Conservation (phyloP, 2,329 filamentous ascomycete genomes). For the Triangularia setosa region DNA sequence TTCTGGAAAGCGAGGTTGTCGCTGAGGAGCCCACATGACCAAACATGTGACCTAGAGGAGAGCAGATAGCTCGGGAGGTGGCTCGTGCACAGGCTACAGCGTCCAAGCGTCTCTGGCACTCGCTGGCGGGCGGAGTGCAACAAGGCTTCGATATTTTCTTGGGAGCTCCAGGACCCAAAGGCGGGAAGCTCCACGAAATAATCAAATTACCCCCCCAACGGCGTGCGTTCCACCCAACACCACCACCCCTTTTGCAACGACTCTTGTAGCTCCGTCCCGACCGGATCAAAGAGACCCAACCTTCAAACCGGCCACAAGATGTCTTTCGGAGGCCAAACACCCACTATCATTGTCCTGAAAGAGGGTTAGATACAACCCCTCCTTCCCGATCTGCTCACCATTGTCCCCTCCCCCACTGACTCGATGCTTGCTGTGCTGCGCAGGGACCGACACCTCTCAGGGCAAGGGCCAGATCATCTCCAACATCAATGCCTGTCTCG, state of each 20-base stretch:
- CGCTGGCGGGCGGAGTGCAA: background rate
- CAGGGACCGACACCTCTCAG: slow-evolving; percentile 95
- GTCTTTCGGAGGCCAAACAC: slow-evolving; percentile 31
- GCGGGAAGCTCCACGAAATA: slow-evolving; percentile 8
- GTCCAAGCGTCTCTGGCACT: background rate
- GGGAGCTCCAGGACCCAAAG: slow-evolving; percentile 6
- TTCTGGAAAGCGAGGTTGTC: background rate
- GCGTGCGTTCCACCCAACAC: background rate
- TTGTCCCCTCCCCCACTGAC: slow-evolving; percentile 18
- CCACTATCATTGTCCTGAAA: slow-evolving; percentile 31
- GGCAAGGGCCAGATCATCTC: slow-evolving; percentile 94
- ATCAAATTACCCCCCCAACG: slow-evolving; percentile 7
- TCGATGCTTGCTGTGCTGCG: slow-evolving; percentile 5
- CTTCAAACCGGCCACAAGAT: slow-evolving; percentile 17
- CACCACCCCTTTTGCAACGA: slow-evolving; percentile 10
- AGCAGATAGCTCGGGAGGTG: background rate
- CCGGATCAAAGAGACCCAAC: slow-evolving; percentile 36
- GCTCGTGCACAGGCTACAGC: slow-evolving; percentile 11
- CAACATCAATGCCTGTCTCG: slow-evolving; percentile 97
- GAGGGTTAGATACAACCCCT: slow-evolving; percentile 29
- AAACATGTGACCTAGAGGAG: background rate
- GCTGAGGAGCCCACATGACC: background rate
- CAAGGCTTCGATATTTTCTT: slow-evolving; percentile 27
- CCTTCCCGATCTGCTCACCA: slow-evolving; percentile 12
- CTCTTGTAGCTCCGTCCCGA: slow-evolving; percentile 12